Percentiles rank a stretch among this genome's conserved stretches.
phyloP scores from a whole-genome alignment of 768 basidiomycete genomes.

The Termitomyces sp. region DNA sequence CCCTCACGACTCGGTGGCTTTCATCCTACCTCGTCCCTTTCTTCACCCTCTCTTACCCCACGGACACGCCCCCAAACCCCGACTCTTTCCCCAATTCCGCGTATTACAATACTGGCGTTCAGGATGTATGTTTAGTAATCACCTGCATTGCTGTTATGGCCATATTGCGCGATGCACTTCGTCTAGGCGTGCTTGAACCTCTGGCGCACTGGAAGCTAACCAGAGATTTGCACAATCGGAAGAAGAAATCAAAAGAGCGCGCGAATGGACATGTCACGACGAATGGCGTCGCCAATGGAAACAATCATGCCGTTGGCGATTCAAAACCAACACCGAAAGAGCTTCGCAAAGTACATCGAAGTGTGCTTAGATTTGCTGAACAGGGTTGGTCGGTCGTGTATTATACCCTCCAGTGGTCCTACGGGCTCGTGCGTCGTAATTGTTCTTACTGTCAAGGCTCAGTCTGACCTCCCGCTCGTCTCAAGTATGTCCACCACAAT shows the following conservation, averaged over 20 bases:
- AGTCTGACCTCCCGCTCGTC: constrained; percentile 4
- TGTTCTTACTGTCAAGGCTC: constrained; percentile 3
- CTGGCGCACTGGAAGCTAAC: constrained; percentile 75
- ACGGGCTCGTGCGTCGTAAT: constrained; percentile 71
- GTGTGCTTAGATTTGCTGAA: constrained; percentile 86
- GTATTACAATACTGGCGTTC: constrained; percentile 69
- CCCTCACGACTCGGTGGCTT: constrained; percentile 29
- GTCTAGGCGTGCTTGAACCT: constrained; percentile 73
- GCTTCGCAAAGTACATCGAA: constrained; percentile 57
- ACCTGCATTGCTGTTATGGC: constrained; percentile 86
- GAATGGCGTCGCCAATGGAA: constrained; percentile 29
- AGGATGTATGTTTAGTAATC: constrained; percentile 76
- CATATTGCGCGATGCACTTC: constrained; percentile 71
- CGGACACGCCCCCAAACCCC: constrained; percentile 42
- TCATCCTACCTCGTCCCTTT: constrained; percentile 59
- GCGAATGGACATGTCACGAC: constrained; percentile 17
- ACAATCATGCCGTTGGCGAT: constrained; percentile 17
- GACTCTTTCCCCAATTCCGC: constrained; percentile 70
- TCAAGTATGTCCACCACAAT: constrained; percentile 74
- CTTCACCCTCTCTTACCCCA: constrained; percentile 69
- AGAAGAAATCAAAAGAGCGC: constrained; percentile 22
- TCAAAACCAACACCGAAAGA: constrained; percentile 33
- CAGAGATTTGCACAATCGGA: constrained; percentile 36
- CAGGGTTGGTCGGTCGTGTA: constrained; percentile 91
- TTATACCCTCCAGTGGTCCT: constrained; percentile 67